phyloP scores from a whole-genome alignment of 192 early-diverging fungal genomes.

The Mortierella antarctica region DNA sequence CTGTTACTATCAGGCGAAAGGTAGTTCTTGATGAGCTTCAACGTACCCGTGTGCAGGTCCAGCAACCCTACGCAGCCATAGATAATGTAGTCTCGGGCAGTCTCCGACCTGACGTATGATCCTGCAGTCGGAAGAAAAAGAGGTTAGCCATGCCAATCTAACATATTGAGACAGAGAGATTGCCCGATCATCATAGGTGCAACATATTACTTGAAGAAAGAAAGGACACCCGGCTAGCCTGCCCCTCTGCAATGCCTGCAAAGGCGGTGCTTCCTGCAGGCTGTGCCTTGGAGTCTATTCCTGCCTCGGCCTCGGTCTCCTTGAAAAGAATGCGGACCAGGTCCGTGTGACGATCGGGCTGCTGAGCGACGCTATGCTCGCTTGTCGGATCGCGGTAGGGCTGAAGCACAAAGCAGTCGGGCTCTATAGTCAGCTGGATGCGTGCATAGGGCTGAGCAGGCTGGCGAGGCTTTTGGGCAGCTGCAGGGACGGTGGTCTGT shows the following conservation, averaged over 20 bases:
- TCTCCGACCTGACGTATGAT: constrained; percentile 22
- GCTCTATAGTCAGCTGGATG: constrained; percentile 37
- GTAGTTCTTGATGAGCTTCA: not conserved
- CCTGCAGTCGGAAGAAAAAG: constrained; percentile 5
- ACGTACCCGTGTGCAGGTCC: constrained; percentile 36
- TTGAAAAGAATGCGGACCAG: constrained; percentile 12
- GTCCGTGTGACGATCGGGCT: not conserved
- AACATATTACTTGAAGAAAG: constrained; percentile 13
- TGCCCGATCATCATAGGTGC: not conserved
- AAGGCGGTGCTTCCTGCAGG: not conserved
- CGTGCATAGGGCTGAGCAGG: constrained; percentile 32
- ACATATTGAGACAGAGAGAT: not conserved
- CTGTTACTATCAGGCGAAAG: not conserved
- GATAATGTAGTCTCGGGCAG: constrained; percentile 35
- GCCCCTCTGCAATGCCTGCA: not conserved
- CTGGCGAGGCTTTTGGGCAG: not conserved
- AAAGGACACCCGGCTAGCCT: constrained; percentile 16
- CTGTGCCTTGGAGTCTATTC: not conserved
- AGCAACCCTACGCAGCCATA: constrained; percentile 45
- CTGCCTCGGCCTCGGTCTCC: not conserved
- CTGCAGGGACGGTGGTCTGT: not conserved
- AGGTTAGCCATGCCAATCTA: not conserved
- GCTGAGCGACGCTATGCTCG: not conserved
- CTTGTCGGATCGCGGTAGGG: not conserved
- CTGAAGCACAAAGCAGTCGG: constrained; percentile 33